Conservation (phyloP, 306 rosid species). For the Calophaca sinica region DNA sequence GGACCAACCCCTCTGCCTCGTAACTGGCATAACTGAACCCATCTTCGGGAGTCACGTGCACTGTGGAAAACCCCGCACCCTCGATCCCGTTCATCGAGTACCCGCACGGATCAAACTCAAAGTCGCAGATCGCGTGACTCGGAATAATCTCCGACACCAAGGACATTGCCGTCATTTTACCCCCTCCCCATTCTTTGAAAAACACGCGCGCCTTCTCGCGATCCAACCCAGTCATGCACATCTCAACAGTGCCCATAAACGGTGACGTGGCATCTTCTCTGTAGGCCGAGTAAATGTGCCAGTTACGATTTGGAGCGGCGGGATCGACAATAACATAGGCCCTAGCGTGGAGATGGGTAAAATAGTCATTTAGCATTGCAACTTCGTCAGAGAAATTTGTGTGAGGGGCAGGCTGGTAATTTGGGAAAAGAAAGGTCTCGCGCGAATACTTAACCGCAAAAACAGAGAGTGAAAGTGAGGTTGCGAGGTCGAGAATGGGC, state of each 20-base stretch:
- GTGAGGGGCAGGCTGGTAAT: conserved; percentile 66
- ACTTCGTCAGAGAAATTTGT: conserved; percentile 62
- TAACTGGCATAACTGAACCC: conserved; percentile 70
- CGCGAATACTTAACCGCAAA: conserved; percentile 61
- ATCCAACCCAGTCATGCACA: conserved; percentile 71
- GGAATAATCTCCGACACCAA: conserved; percentile 54
- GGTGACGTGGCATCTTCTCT: background rate
- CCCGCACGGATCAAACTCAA: conserved; percentile 70
- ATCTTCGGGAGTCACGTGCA: too few species aligned
- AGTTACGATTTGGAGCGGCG: conserved; percentile 44
- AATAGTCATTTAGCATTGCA: conserved; percentile 48
- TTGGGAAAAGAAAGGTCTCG: conserved; percentile 65
- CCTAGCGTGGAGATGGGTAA: conserved; percentile 46
- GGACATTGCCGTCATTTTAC: conserved; percentile 63
- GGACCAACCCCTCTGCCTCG: conserved; percentile 57
- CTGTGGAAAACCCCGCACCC: too few species aligned
- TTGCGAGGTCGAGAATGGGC: conserved; percentile 54
- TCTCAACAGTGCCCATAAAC: conserved; percentile 43
- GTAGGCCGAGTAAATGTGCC: conserved; percentile 66
- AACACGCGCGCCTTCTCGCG: conserved; percentile 60
- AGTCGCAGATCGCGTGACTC: conserved; percentile 59
- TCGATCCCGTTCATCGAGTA: too few species aligned
- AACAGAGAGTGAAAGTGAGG: conserved; percentile 51
- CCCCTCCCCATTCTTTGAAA: conserved; percentile 48
- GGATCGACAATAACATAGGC: conserved; percentile 61